Evolutionary conservation across 306 rosid genomes (phyloP), one percentile per base, ranked within the genome.

Genomic region (Vigna reflexopilosa): DNA sequence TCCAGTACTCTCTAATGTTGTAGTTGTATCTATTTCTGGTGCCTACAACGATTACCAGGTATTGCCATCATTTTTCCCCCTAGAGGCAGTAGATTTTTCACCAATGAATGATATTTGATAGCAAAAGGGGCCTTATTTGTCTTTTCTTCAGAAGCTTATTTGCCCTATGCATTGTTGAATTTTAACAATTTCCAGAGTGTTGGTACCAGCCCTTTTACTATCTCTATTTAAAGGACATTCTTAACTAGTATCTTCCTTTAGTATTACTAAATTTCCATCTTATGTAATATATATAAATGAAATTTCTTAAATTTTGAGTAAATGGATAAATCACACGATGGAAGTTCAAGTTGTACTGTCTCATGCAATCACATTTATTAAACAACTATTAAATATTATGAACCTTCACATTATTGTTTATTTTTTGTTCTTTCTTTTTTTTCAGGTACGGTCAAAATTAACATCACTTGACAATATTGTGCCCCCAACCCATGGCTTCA

Each of bases 401-500:
- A 74, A 67, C 67, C 59, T 74, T 84, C 62, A 52, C 61, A 72
- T 56, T 24, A 20, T 67, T 17, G 14, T 75, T 51, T 77, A 73
- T 20, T 42, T 72, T 72, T 76, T 57, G 45, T 69, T 79, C 62
- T 86, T 73, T 72, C 45, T 71, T 83, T 77, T 26, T 56, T 54
- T 77, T 59, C 52, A 96, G 99, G 96, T 93, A 19, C 85, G 98
- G 63, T 73, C 98, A 47, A 93, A 93, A 84, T 85, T 89, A 85
- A 85, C 93, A 70, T 88, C 98, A 63, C 97, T 96, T 79, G 93
- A 91, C 85, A 89, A 90, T 85, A 91, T 96, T 82, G 96, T 96
- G 80, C 99, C 99, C 72, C 91, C 96, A 63, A 91, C 99, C 20
- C 98, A 96, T 82, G 98, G 99, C 83, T 93, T 96, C 88, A 83